Percentiles rank a stretch among this genome's conserved stretches.
phyloP scores from a whole-genome alignment of 139 green algal genomes.

The Coccomyxa sp. region DNA sequence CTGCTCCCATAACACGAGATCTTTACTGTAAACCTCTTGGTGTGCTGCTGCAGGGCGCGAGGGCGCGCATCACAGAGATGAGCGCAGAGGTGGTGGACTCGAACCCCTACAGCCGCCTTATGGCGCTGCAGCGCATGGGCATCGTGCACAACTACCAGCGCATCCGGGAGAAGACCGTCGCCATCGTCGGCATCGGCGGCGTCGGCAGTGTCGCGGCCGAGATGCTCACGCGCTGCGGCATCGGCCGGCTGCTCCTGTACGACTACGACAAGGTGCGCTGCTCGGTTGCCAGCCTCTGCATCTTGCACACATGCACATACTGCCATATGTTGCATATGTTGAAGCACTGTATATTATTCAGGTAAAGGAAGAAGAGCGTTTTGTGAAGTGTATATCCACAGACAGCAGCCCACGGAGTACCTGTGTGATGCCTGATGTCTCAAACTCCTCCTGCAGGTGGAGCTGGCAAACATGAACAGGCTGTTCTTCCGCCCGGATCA shows the following conservation, averaged over 20 bases:
- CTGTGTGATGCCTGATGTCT: no score
- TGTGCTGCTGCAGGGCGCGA: no score
- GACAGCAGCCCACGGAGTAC: no score
- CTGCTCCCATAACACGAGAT: no score
- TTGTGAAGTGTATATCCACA: no score
- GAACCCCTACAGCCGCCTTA: slow-evolving; percentile 89
- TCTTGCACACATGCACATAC: no score
- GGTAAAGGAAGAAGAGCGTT: no score
- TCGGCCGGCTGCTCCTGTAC: slow-evolving; percentile 92
- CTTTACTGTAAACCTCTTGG: no score
- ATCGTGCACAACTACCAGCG: slow-evolving; percentile 92
- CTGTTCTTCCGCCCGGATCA: slow-evolving; percentile 97
- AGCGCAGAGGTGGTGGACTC: slow-evolving; percentile 78
- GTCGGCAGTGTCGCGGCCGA: slow-evolving; percentile 94
- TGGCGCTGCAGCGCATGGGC: slow-evolving; percentile 96
- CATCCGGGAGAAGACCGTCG: slow-evolving; percentile 78
- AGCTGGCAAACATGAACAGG: slow-evolving; percentile 99
- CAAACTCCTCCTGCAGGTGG: no score
- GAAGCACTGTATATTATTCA: no score
- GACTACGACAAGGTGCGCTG: slow-evolving; percentile 80
- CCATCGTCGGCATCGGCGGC: slow-evolving; percentile 87
- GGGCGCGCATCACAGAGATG: slow-evolving; percentile 76
- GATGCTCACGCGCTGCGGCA: slow-evolving; percentile 95
- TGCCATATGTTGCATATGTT: no score
- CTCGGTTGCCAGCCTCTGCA: no score